Percentiles rank a stretch among this genome's conserved stretches.
Conservation (phyloP, 345 rosid species). For the Citrus cavaleriei region DNA sequence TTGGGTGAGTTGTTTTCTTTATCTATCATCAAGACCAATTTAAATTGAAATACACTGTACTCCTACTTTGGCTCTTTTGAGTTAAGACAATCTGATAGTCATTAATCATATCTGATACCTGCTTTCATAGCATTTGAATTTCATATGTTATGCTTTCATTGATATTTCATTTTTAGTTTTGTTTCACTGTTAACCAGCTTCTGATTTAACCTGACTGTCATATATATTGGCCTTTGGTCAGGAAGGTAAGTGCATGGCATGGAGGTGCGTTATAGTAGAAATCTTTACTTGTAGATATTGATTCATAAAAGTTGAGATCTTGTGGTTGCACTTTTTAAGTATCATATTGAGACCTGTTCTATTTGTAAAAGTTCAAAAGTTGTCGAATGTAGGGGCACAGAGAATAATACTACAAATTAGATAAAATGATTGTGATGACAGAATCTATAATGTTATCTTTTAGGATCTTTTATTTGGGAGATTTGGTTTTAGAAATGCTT, state of each 20-base stretch:
- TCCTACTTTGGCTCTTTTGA: background rate
- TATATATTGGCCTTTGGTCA: background rate
- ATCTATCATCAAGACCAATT: background rate
- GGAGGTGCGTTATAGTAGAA: background rate
- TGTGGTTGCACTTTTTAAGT: background rate
- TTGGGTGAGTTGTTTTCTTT: constrained; percentile 56
- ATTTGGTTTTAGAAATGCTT: background rate
- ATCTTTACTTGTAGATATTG: background rate
- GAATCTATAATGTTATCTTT: background rate
- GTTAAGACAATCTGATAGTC: background rate
- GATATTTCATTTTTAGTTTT: background rate
- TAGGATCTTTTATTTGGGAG: background rate
- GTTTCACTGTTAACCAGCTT: background rate
- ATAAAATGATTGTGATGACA: background rate
- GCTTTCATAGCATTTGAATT: background rate
- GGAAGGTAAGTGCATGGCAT: background rate
- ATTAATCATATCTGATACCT: background rate
- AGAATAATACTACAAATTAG: background rate
- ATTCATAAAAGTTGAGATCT: background rate
- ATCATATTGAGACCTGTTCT: background rate
- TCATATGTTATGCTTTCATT: background rate
- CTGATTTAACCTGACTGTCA: background rate
- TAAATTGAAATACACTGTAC: background rate
- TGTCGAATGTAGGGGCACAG: background rate
- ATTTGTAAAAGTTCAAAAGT: background rate